These are phyloP conservation scores for Chlamydomonas sphaeroides DNA, from an alignment of 139 green algal species.

Conservation along the genomic window DNA sequence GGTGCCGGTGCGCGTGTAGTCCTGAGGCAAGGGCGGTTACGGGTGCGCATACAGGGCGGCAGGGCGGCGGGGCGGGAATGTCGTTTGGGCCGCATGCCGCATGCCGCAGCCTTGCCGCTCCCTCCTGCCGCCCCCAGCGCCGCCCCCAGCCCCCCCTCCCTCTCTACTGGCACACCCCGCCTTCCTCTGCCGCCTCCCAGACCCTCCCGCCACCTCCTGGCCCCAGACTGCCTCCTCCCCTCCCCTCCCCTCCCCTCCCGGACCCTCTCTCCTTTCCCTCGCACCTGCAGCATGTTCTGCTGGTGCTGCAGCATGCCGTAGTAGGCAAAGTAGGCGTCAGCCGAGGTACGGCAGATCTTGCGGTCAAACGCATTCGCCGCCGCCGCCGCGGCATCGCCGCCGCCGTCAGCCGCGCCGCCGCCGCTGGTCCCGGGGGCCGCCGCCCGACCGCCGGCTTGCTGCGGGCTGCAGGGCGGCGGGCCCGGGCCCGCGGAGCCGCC, in stretches of 20 bases:
- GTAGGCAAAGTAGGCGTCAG: constrained; percentile 91
- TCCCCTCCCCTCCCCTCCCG: background rate
- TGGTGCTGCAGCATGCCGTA: constrained; percentile 92
- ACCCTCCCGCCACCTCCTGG: background rate
- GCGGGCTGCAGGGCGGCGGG: background rate
- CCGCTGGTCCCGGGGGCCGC: background rate
- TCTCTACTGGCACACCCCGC: no score
- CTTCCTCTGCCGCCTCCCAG: no score
- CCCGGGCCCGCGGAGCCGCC: no score
- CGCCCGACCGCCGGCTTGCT: no score
- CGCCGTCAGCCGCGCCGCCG: background rate
- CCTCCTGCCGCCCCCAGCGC: no score
- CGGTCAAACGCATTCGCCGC: constrained; percentile 62
- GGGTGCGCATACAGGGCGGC: no score
- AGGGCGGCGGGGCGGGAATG: no score
- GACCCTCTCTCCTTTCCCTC: background rate
- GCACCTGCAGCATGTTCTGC: constrained; percentile 70
- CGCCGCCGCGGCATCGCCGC: background rate
- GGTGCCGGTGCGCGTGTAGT: constrained; percentile 90
- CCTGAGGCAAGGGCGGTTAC: no score
- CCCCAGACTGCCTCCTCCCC: background rate
- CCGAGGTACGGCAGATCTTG: constrained; percentile 79
- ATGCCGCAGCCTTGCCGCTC: no score
- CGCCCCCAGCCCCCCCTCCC: no score
- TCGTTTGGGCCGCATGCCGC: no score